Evolutionary conservation across 108 stramenopile genomes (phyloP).

Genomic region (Licmophora abbreviata): DNA sequence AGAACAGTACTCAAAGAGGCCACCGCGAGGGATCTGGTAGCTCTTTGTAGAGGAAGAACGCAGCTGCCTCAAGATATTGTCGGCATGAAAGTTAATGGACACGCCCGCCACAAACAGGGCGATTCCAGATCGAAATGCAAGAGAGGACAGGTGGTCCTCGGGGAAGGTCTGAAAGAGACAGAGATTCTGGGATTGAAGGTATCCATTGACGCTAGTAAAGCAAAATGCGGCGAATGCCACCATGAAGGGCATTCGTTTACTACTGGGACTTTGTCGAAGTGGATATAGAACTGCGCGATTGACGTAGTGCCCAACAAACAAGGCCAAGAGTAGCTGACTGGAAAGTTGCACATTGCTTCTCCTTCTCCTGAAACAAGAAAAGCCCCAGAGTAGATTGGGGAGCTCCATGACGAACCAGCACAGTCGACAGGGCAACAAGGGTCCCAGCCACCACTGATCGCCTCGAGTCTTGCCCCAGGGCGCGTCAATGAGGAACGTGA

Average conservation of each 20-base stretch:
- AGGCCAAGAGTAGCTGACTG: constrained; percentile 44
- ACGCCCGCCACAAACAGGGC: constrained; percentile 51
- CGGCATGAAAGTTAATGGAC: constrained; percentile 57
- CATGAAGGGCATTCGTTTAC: constrained; percentile 51
- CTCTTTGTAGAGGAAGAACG: constrained; percentile 13
- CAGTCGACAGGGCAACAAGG: constrained; percentile 24
- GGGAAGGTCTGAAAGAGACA: constrained; percentile 18
- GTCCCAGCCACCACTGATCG: constrained; percentile 37
- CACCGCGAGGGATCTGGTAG: constrained; percentile 61
- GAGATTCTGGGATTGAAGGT: constrained; percentile 20
- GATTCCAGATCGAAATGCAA: constrained; percentile 37
- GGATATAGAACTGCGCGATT: constrained; percentile 85
- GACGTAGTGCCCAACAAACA: constrained; percentile 83
- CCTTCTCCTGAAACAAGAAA: constrained; percentile 12
- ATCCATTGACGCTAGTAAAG: constrained; percentile 70
- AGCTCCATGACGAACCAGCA: constrained; percentile 73
- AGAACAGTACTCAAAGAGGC: constrained; percentile 60
- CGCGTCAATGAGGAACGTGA: background rate
- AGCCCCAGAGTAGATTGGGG: constrained; percentile 57
- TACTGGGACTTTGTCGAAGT: constrained; percentile 46
- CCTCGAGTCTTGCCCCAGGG: constrained; percentile 1
- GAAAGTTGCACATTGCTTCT: constrained; percentile 11
- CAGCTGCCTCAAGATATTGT: constrained; percentile 61
- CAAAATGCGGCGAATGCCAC: constrained; percentile 38
- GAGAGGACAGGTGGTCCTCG: background rate